These are phyloP conservation scores for Fusarium lateritium DNA, from an alignment of 2,329 filamentous ascomycete genomes.

Conservation along the genomic window DNA sequence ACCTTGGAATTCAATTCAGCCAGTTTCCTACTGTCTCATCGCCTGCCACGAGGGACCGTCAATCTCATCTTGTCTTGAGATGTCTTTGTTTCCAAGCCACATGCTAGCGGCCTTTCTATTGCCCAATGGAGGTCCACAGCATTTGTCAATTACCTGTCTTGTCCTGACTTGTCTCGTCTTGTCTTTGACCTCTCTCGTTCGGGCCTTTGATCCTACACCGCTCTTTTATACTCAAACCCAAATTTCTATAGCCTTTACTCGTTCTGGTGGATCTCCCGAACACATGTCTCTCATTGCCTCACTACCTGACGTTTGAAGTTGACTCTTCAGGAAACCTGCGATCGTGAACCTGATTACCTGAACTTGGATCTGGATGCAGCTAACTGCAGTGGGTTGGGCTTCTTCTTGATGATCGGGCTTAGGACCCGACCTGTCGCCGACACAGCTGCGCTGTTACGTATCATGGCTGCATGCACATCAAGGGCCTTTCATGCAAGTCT, in stretches of 20 bases:
- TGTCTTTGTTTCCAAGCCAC: conserved; percentile 45
- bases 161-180: conserved; percentile 43
- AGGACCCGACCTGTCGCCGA: conserved; percentile 39
- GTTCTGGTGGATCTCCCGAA: conserved; percentile 37
- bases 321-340: conserved; percentile 26
- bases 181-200: conserved; percentile 40
- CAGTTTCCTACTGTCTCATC: conserved; percentile 40
- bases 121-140: conserved; percentile 36
- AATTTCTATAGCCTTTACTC: conserved; percentile 38
- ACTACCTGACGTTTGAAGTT: conserved; percentile 23
- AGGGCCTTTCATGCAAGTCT: conserved; percentile 46
- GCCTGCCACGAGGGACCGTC: conserved; percentile 22
- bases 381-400: conserved; percentile 36
- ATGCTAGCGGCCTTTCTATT: conserved; percentile 31
- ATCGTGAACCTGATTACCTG: conserved; percentile 20
- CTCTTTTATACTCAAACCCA: conserved; percentile 46
- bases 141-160: conserved; percentile 35
- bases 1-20: conserved; percentile 30
- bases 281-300: conserved; percentile 35
- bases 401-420: conserved; percentile 30
- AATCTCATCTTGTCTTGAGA: conserved; percentile 15
- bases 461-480: conserved; percentile 48
- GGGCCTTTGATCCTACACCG: conserved; percentile 45
- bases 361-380: conserved; percentile 30
- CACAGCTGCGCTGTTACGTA: conserved; percentile 46